Conservation (phyloP, 2,329 filamentous ascomycete species). For the Botrytis fabae region DNA sequence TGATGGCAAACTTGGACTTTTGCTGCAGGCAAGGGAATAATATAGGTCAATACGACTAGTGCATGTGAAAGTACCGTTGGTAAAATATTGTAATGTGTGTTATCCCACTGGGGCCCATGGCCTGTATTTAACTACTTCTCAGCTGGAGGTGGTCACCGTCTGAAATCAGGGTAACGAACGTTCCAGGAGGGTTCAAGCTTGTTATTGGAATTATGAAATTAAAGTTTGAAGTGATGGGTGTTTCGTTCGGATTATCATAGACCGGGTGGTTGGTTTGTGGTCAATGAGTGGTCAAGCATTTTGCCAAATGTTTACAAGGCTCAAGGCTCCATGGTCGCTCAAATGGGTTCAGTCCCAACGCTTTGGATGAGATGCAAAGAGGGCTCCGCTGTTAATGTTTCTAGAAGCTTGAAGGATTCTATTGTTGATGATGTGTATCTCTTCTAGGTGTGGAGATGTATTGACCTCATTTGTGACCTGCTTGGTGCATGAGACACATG, state of each 20-base stretch:
- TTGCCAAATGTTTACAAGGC: conserved; percentile 15
- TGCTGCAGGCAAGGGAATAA: neutral
- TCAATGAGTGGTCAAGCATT: neutral
- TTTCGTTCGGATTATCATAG: conserved; percentile 20
- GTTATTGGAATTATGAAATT: conserved; percentile 14
- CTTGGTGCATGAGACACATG: conserved; percentile 5
- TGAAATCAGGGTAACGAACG: neutral
- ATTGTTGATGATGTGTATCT: conserved; percentile 18
- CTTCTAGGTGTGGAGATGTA: conserved; percentile 3
- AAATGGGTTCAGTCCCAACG: conserved; percentile 19
- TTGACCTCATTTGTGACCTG: conserved; percentile 2
- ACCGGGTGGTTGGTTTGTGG: neutral
- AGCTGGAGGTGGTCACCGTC: neutral
- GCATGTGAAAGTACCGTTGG: neutral
- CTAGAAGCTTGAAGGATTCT: conserved; percentile 19
- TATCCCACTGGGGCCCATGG: neutral
- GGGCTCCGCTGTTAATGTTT: conserved; percentile 23
- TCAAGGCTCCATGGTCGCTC: conserved; percentile 6
- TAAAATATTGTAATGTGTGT: neutral
- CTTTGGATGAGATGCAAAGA: conserved; percentile 15
- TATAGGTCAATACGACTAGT: neutral
- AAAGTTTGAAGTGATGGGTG: conserved; percentile 15
- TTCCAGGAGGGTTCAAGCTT: conserved; percentile 13
- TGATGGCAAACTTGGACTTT: neutral
- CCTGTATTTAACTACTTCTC: conserved; percentile 8